A percentile compares a stretch with the other conserved stretches of the same genome.
These are phyloP conservation scores for Colletotrichum trifolii DNA, from an alignment of 2,329 filamentous ascomycete genomes.

Conservation along the genomic window DNA sequence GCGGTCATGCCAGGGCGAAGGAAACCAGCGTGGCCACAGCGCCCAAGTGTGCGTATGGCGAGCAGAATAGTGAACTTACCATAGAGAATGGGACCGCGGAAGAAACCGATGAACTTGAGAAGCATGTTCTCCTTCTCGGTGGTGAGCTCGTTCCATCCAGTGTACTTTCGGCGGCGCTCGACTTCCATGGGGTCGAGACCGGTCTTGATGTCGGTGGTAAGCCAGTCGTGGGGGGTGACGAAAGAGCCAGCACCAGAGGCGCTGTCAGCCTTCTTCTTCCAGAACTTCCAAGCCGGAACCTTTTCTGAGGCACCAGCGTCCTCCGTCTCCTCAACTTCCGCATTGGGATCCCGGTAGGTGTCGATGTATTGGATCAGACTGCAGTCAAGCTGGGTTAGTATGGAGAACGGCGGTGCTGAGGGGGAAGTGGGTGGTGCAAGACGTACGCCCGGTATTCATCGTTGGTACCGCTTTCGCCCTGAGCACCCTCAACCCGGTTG, in stretches of 20 bases:
- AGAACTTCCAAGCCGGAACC: conserved; percentile 51
- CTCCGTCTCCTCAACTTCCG: conserved; percentile 45
- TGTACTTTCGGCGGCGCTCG: conserved; percentile 72
- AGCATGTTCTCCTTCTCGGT: conserved; percentile 82
- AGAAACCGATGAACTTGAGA: conserved; percentile 79
- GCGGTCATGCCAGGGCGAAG: conserved; percentile 19
- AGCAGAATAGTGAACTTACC: conserved; percentile 59
- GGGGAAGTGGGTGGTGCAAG: conserved; percentile 10
- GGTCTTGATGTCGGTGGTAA: conserved; percentile 73
- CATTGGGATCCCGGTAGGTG: conserved; percentile 50
- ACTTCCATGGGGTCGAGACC: conserved; percentile 71
- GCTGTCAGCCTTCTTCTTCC: conserved; percentile 41
- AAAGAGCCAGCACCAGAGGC: conserved; percentile 45
- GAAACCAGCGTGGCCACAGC: conserved; percentile 6
- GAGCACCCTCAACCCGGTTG: conserved; percentile 34
- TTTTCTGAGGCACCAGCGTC: conserved; percentile 40
- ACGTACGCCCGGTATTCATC: conserved; percentile 37
- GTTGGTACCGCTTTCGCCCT: conserved; percentile 29
- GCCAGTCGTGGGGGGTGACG: conserved; percentile 73
- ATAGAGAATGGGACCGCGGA: conserved; percentile 81
- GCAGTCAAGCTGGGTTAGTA: neutral
- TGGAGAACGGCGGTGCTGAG: neutral
- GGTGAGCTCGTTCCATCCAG: conserved; percentile 77
- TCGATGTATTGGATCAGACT: conserved; percentile 47
- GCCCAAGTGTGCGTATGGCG: neutral